Base-by-base conservation (phyloP, 73 alveolate genomes). In the Blepharisma japonicum region DNA sequence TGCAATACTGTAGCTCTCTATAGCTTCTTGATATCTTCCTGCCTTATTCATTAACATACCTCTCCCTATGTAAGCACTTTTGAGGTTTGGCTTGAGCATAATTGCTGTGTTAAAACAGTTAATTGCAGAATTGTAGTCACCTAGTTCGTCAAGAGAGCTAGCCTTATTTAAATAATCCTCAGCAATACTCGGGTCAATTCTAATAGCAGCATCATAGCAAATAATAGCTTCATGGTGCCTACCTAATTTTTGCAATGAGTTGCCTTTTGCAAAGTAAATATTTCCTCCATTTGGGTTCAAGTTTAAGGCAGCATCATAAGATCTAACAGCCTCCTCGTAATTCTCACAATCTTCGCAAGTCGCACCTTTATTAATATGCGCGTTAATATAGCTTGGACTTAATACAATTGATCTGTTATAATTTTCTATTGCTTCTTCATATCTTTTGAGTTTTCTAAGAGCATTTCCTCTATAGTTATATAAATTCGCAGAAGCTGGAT, bases 141-240 rank as follows among this genome's bases (percentile, higher is more conserved):
- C 23, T 1, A 53, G 68, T 2, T 20, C 23, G 23, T 53, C 4
- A 53, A 53, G 68, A 1, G 68, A 53, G 3, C 3, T 53, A n/a
- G 32, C 68, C 3, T 53, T 53, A 53, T 53, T 53, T n/a, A n/a
- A n/a, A 53, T 53, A 20, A 53, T 53, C 2, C 18, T n/a, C 23
- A 53, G 4, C 68, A 20, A 53, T 20, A 53, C 3, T 53, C 3
- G 68, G 4, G 23, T 20, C 68, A n/a, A 53, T 14, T 53, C 23
- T n/a, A 53, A 53, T 53, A 20, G 68, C 68, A n/a, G 68, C 18
- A 53, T 53, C 68, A 53, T 53, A 53, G 68, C 68, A 53, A 3
- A 1, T n/a, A 2, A 53, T 53, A n/a, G 68, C 68, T 20, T 53
- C 68, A 2, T 3, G 32, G 3, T 53, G 23, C 23, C 0, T 53